A percentile compares a stretch with the other conserved stretches of the same genome.
These are phyloP conservation scores for Prosopis cineraria DNA, from an alignment of 306 rosid species.

Conservation along the genomic window DNA sequence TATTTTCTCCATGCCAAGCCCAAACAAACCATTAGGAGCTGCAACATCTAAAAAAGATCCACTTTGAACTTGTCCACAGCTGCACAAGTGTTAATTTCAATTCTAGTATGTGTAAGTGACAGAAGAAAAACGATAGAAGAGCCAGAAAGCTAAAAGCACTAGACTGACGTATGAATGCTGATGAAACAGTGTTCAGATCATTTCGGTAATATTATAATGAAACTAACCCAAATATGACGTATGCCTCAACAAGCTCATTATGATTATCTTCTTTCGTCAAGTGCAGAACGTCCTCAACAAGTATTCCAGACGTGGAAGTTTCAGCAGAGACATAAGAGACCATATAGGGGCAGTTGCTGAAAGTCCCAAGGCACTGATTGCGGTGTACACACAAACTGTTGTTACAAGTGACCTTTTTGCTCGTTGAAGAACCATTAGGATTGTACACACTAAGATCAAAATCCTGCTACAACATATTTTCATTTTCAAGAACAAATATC, in stretches of 20 bases:
- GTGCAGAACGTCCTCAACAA: constrained; percentile 86
- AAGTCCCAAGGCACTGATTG: constrained; percentile 59
- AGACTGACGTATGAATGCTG: neutral
- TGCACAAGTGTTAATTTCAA: constrained; percentile 42
- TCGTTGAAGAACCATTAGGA: constrained; percentile 78
- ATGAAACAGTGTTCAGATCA: constrained; percentile 6
- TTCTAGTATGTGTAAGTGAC: neutral
- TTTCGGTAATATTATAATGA: constrained; percentile 18
- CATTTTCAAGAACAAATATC: constrained; percentile 18
- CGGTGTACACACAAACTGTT: constrained; percentile 65
- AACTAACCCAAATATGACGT: constrained; percentile 85
- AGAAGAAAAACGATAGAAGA: neutral
- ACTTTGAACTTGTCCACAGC: constrained; percentile 94
- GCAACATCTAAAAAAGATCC: constrained; percentile 91
- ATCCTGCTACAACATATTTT: constrained; percentile 50
- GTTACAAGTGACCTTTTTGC: constrained; percentile 79
- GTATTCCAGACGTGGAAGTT: constrained; percentile 82
- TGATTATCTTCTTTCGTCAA: constrained; percentile 60
- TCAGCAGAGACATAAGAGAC: constrained; percentile 90
- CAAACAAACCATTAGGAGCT: constrained; percentile 94
- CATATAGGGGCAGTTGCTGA: constrained; percentile 77
- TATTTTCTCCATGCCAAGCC: constrained; percentile 96
- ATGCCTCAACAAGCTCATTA: constrained; percentile 64
- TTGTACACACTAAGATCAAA: constrained; percentile 75
- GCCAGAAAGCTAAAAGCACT: constrained; percentile 19